Base-by-base conservation (phyloP, 2,329 filamentous ascomycete genomes). In the Colletotrichum orchidophilum region DNA sequence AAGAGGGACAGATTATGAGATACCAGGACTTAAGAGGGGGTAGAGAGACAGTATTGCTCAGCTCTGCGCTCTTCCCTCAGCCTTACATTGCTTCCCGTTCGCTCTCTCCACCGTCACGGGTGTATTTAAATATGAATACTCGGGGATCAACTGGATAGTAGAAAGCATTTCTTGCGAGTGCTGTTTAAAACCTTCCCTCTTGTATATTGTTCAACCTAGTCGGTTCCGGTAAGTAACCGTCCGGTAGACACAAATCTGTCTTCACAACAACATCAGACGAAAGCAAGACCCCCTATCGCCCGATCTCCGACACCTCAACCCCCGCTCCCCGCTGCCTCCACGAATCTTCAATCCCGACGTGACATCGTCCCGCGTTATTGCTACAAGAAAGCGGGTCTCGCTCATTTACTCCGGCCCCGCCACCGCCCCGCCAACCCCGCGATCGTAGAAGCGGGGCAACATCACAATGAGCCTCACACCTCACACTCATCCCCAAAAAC, bases 291-390 rank as follows among this genome's bases (percentile, higher is more conserved):
- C 31, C 7, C 18, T 50, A 33, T 58, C 24, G 18, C 7, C 53
- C 64, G 57, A 21, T n/a, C 58, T 31, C 64, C 60, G 39, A 42
- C 21, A 21, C 9, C 9, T 21, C 27, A 8, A 2, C 15, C 29
- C 33, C 21, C 46, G 35, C 35, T 8, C 4, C 18, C 21, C 24
- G 31, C 57, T 49, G 39, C 15, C 39, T 46, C 0, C 18, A n/a
- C 18, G 39, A 33, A 60, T 18, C 52, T 12, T 39, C 18, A 54
- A 21, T 12, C 21, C 66, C 67, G 24, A 70, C n/a, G 50, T 61
- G 29, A 62, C 63, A 67, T 70, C 63, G 67, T 70, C 63, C 46
- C 61, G 58, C n/a, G 49, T 52, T 21, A 52, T 21, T 11, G 49
- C 49, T 12, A 15, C 8, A n/a, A 46, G 39, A 46, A 46, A 46